These are phyloP conservation scores for Fagopyrum homotropicum DNA, from an alignment of 148 eudicot species.

Conservation along the genomic window DNA sequence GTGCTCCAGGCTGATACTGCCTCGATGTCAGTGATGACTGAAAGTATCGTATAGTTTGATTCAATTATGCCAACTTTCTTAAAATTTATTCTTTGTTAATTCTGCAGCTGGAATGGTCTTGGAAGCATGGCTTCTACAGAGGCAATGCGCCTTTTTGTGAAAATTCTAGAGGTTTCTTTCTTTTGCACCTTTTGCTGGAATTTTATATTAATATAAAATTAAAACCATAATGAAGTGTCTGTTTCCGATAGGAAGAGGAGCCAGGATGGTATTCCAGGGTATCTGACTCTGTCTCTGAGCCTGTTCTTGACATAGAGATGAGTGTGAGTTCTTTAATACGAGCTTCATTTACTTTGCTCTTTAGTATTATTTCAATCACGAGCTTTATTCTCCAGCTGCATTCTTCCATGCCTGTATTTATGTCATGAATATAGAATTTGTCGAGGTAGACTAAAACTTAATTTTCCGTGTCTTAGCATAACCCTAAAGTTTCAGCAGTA, in stretches of 20 bases:
- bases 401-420: background rate
- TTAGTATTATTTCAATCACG: background rate
- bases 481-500: slow-evolving; percentile 37
- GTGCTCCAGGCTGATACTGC: background rate
- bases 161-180: slow-evolving; percentile 73
- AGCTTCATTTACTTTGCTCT: background rate
- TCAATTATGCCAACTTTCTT: background rate
- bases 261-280: slow-evolving; percentile 97
- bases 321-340: slow-evolving; percentile 51
- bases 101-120: slow-evolving; percentile 85
- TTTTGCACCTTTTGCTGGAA: background rate
- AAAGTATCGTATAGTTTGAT: background rate
- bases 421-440: background rate
- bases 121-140: slow-evolving; percentile 91
- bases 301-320: slow-evolving; percentile 60
- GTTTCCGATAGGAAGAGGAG: slow-evolving; percentile 68
- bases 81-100: background rate
- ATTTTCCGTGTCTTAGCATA: slow-evolving; percentile 28
- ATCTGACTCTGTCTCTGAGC: slow-evolving; percentile 51
- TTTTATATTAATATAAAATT: background rate
- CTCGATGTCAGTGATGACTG: background rate
- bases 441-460: background rate
- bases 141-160: slow-evolving; percentile 99
- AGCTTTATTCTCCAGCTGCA: background rate
- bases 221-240: background rate